Base-by-base conservation (phyloP, 768 basidiomycete genomes). In the Tulasnella sp. region DNA sequence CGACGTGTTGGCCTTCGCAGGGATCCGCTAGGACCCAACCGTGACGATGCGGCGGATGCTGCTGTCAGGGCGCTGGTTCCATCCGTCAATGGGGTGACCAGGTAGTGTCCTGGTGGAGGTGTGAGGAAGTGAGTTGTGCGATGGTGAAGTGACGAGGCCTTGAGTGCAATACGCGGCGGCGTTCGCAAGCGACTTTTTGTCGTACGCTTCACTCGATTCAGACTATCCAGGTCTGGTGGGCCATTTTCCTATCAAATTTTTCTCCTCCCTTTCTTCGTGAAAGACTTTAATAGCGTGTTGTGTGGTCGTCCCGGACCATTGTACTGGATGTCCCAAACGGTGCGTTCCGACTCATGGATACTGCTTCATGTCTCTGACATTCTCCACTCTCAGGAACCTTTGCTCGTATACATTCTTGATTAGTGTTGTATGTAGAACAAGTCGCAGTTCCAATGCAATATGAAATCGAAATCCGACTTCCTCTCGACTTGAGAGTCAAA, bases 161-260 rank as follows among this genome's bases (percentile, higher is more conserved):
- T 74, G 31, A 74, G 72, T 74, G 72, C 72, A 58, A n/a, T 46
- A 76, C 46, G 44, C 52, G 44, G 24, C 46, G 21, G 44, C 75
- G 39, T 48, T 8, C n/a, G 24, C 75, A 46, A 21, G 75, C 44
- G 38, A 46, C 44, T 27, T 76, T 27, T 7, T 27, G 34, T 68
- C 75, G 38, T 58, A 38, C 42, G 42, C 44, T 46, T 48, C 48
- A 76, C 75, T 76, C 75, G 75, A 76, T 76, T 76, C 75, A 76
- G 75, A 76, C 75, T 76, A 76, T 58, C 52, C 44, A 21, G 75
- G 75, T 76, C 75, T 76, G 44, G 39, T 44, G 75, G 62, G 31
- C 34, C 34, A 68, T 10, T 31, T 76, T 74, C 5, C 16, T 9
- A 31, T 39, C 14, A 1, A 76, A 76, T 76, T 76, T 76, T 76